Percentiles rank a stretch among this genome's conserved stretches.
Evolutionary conservation across 257 asterid genomes (phyloP).

Genomic region (Solanum neorickii): DNA sequence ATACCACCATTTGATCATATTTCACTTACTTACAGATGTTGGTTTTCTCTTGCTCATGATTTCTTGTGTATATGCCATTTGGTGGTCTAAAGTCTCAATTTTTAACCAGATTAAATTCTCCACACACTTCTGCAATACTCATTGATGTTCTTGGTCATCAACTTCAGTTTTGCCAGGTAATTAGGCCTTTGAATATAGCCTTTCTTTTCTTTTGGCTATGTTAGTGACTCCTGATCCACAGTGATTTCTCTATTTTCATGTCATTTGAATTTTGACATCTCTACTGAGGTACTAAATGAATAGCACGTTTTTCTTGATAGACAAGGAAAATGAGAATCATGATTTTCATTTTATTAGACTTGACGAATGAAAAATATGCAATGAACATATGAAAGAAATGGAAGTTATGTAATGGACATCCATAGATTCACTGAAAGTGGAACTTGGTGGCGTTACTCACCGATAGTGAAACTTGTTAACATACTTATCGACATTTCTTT

Average conservation of each 20-base stretch:
- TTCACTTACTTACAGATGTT: not conserved
- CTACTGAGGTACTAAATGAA: not conserved
- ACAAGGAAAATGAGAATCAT: too few species aligned
- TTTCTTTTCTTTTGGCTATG: not conserved
- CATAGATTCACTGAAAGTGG: too few species aligned
- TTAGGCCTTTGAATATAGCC: not conserved
- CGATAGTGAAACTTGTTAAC: too few species aligned
- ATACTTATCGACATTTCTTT: too few species aligned
- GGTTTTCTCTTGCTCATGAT: not conserved
- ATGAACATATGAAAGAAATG: too few species aligned
- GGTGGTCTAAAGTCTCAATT: not conserved
- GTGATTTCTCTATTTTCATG: not conserved
- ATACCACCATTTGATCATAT: too few species aligned
- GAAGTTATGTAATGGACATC: too few species aligned
- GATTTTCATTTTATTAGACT: too few species aligned
- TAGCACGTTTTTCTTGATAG: too few species aligned
- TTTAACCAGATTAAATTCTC: constrained; percentile 72
- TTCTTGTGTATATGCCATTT: not conserved
- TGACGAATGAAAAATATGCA: too few species aligned
- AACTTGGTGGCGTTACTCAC: too few species aligned
- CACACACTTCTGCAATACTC: constrained; percentile 60
- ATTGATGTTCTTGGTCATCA: constrained; percentile 82
- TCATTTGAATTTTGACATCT: not conserved
- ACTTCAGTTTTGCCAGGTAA: constrained; percentile 94
- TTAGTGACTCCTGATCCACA: not conserved